phyloP scores from a whole-genome alignment of 768 basidiomycete genomes.

The Cystofilobasidium ferigula region DNA sequence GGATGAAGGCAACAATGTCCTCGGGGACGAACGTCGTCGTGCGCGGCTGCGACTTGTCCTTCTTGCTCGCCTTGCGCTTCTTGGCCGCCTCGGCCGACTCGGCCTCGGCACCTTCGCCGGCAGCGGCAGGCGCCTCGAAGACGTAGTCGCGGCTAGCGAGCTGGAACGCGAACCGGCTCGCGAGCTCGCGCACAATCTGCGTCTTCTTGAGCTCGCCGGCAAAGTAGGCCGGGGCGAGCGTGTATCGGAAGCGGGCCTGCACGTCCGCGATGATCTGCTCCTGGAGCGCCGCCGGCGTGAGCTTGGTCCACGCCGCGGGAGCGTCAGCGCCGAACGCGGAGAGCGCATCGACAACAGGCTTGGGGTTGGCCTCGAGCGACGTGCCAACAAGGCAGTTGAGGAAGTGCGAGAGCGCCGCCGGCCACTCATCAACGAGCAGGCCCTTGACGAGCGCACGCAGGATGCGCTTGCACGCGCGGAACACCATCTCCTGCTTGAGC shows the following conservation, averaged over 20 bases:
- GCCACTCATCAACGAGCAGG: slow-evolving; percentile 35
- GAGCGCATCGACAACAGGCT: slow-evolving; percentile 36
- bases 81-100: slow-evolving; percentile 17
- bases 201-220: slow-evolving; percentile 32
- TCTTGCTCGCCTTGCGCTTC: slow-evolving; percentile 32
- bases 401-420: slow-evolving; percentile 40
- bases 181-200: slow-evolving; percentile 41
- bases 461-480: slow-evolving; percentile 41
- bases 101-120: slow-evolving; percentile 7
- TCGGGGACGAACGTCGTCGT: slow-evolving; percentile 37
- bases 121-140: slow-evolving; percentile 29
- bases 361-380: slow-evolving; percentile 33
- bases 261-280: slow-evolving; percentile 35
- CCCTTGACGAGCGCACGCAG: slow-evolving; percentile 37
- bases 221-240: slow-evolving; percentile 34
- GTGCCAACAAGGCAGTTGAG: slow-evolving; percentile 43
- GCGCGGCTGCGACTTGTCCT: slow-evolving; percentile 27
- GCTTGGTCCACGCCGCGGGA: slow-evolving; percentile 34
- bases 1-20: slow-evolving; percentile 40
- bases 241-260: slow-evolving; percentile 39
- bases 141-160: slow-evolving; percentile 39
- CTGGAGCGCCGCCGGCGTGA: slow-evolving; percentile 38
- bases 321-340: slow-evolving; percentile 29
- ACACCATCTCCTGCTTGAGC: slow-evolving; percentile 41
- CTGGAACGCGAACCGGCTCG: slow-evolving; percentile 39